Evolutionary conservation across 75 land plant species (phyloP).

Genomic region (Pseudotsuga menziesii): DNA sequence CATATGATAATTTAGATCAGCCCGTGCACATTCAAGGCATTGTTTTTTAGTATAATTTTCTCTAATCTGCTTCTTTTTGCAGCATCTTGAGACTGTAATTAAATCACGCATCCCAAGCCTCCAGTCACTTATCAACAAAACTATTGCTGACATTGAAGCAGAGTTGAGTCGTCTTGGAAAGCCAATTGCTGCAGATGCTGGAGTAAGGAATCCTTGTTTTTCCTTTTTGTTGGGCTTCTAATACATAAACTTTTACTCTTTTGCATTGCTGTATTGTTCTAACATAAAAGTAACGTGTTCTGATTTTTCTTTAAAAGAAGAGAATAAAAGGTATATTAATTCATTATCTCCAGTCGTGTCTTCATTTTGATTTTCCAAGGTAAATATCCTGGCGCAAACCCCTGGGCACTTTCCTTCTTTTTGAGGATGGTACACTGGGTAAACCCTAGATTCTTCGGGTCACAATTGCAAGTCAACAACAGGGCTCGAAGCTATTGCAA

Average conservation of each 20-base stretch:
- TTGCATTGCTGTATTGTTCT: neutral
- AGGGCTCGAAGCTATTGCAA: too few species aligned
- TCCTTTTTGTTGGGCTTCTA: neutral
- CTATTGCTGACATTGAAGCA: constrained; percentile 68
- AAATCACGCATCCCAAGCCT: constrained; percentile 90
- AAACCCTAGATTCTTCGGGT: too few species aligned
- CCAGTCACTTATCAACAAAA: constrained; percentile 81
- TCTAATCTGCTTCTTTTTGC: constrained; percentile 12
- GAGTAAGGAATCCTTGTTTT: constrained; percentile 44
- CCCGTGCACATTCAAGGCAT: neutral
- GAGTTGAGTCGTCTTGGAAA: constrained; percentile 86
- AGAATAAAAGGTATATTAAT: neutral
- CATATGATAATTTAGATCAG: neutral
- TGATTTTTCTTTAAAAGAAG: neutral
- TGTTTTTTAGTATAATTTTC: neutral
- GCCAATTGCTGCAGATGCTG: constrained; percentile 86
- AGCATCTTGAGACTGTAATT: constrained; percentile 93
- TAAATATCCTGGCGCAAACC: too few species aligned
- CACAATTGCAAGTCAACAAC: too few species aligned
- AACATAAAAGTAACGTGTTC: neutral
- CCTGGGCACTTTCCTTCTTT: too few species aligned
- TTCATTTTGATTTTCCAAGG: neutral
- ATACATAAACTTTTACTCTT: neutral
- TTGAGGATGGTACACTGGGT: too few species aligned
- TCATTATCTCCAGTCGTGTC: neutral